phyloP scores from a whole-genome alignment of 2,329 filamentous ascomycete genomes.

The Dothidotthia symphoricarpi region DNA sequence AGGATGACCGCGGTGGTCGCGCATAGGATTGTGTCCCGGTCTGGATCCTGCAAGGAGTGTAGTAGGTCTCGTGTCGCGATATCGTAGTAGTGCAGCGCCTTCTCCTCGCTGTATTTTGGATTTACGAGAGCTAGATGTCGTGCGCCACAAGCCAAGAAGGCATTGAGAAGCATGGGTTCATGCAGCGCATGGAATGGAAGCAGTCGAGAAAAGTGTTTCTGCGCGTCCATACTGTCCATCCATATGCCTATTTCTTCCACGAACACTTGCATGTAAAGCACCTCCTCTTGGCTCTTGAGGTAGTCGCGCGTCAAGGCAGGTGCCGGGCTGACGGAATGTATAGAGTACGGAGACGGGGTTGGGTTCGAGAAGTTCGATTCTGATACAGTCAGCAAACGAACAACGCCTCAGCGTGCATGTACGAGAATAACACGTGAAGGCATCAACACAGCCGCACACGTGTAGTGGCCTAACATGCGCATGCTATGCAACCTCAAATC shows the following conservation, averaged over 20 bases:
- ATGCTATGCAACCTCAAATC: background rate
- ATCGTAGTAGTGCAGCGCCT: slow-evolving; percentile 80
- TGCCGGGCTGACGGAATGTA: slow-evolving; percentile 23
- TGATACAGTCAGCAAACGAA: slow-evolving; percentile 12
- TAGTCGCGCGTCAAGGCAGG: slow-evolving; percentile 54
- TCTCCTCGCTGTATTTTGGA: slow-evolving; percentile 69
- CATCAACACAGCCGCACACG: no score
- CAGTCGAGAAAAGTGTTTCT: slow-evolving; percentile 80
- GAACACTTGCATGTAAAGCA: slow-evolving; percentile 88
- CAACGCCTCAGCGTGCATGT: background rate
- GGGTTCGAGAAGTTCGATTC: slow-evolving; percentile 27
- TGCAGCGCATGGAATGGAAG: slow-evolving; percentile 80
- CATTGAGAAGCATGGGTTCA: slow-evolving; percentile 85
- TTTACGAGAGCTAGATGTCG: slow-evolving; percentile 74
- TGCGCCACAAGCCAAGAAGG: slow-evolving; percentile 83
- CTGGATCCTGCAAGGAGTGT: slow-evolving; percentile 75
- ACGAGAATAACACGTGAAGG: no score
- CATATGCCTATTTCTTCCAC: slow-evolving; percentile 85
- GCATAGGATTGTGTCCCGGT: slow-evolving; percentile 79
- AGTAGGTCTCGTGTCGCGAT: slow-evolving; percentile 77
- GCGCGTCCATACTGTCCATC: slow-evolving; percentile 89
- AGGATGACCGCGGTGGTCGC: slow-evolving; percentile 84
- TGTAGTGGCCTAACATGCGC: no score
- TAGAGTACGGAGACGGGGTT: slow-evolving; percentile 25
- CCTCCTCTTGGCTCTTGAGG: slow-evolving; percentile 72